Percentiles rank a stretch among this genome's conserved stretches.
phyloP scores from a whole-genome alignment of 1,284 basidiomycete genomes.

The Marasmius fiardii region DNA sequence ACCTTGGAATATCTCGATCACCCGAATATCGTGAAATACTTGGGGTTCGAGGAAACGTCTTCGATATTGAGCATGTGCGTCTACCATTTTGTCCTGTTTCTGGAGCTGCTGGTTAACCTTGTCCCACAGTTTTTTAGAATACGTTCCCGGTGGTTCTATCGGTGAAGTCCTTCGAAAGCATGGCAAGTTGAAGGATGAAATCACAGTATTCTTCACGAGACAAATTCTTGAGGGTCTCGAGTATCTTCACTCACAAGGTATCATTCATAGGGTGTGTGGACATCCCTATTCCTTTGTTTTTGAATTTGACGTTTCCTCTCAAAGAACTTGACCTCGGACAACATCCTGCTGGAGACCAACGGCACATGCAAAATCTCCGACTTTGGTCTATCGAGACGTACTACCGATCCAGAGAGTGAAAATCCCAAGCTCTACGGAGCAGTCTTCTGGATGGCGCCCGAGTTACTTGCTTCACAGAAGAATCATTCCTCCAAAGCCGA shows the following conservation, averaged over 20 bases:
- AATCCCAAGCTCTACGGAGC: constrained; percentile 61
- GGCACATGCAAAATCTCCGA: constrained; percentile 81
- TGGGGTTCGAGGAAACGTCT: constrained; percentile 78
- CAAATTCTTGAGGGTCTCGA: constrained; percentile 82
- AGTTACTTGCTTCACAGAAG: constrained; percentile 40
- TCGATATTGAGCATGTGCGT: constrained; percentile 72
- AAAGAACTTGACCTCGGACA: constrained; percentile 73
- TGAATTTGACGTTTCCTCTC: neutral
- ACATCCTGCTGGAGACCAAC: constrained; percentile 69
- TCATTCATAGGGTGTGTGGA: constrained; percentile 67
- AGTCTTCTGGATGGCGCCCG: constrained; percentile 82
- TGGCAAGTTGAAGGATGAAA: constrained; percentile 75
- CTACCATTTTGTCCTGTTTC: neutral
- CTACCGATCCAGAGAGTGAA: constrained; percentile 50
- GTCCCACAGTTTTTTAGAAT: constrained; percentile 74
- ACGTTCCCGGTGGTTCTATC: constrained; percentile 85
- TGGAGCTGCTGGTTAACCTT: neutral
- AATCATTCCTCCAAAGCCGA: constrained; percentile 72
- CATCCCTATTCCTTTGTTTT: neutral
- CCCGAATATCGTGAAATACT: constrained; percentile 81
- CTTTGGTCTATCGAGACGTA: constrained; percentile 60
- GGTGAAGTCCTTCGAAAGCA: constrained; percentile 76
- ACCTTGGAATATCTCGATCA: constrained; percentile 82
- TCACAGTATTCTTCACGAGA: constrained; percentile 76
- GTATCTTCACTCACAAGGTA: constrained; percentile 77